Evolutionary conservation across 805 yeast genomes (phyloP), one percentile per base, ranked within the genome.

Genomic region (Candida pini): DNA sequence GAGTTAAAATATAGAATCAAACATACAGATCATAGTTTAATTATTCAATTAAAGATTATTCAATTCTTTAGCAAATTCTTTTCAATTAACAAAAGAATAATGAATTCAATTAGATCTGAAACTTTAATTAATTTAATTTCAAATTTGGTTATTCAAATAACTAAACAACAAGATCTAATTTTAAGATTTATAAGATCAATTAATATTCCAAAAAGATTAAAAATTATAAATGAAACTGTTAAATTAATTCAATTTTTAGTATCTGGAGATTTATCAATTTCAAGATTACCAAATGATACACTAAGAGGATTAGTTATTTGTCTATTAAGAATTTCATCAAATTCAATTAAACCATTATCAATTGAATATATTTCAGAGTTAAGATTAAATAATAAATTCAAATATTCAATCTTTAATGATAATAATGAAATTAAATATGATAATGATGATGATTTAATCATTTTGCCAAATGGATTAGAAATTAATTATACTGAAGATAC

Each of bases 401-500:
- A 37, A 20, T 42, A 41, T n/a, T 27, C 40, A 4, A 30, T 56
- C 9, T 55, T 58, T 33, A 44, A 47, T 38, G 38, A 42, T 7
- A 32, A 36, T 8, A 43, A 49, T 17, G 60, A 56, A 32, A 26
- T 15, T 9, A 51, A 55, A 27, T 65, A 44, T 36, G 56, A 50
- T 5, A 18, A 44, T 3, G 35, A 31, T 17, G 47, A 48, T 31
- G 45, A 46, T 8, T 33, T 50, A 16, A 30, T 40, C 22, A 47
- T 44, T 10, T 58, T 61, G 31, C 64, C 77, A 32, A 77, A 78
- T 48, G 85, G 85, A 2, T 51, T 77, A 10, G 85, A 78, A 48
- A 68, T 76, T 39, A 71, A 76, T 5, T 80, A 78, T 48, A 78
- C 74, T 36, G 72, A 66, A 37, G 78, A 73, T 38, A 74, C 77